These are phyloP conservation scores for Camelina hispida DNA, from an alignment of 345 rosid genomes.

Conservation along the genomic window DNA sequence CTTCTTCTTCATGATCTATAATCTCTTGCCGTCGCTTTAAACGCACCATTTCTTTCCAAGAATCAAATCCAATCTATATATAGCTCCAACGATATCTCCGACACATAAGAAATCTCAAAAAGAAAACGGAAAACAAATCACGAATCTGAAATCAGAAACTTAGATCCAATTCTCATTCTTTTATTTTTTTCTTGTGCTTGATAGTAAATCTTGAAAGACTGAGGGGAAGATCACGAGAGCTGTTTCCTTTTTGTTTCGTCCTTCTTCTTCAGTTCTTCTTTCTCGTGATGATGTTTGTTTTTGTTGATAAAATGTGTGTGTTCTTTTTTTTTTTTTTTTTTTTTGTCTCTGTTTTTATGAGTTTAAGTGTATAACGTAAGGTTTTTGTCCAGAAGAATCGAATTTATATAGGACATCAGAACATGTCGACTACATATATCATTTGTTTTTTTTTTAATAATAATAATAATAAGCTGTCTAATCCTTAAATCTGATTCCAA, in stretches of 20 bases:
- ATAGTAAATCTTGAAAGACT: not conserved
- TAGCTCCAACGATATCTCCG: not conserved
- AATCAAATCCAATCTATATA: conserved; percentile 8
- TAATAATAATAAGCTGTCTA: not conserved
- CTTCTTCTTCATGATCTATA: conserved; percentile 46
- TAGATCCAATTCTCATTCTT: not conserved
- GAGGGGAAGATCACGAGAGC: conserved; percentile 39
- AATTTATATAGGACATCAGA: not conserved
- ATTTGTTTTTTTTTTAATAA: not conserved
- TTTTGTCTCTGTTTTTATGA: not conserved
- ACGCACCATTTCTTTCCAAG: conserved; percentile 6
- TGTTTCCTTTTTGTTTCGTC: not conserved
- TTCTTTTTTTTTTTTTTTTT: not conserved
- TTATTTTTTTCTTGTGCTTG: not conserved
- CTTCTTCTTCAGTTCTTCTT: not conserved
- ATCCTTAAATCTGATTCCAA: too few relatives aligned
- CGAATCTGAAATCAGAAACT: conserved; percentile 8
- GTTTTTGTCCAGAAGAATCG: conserved; percentile 28
- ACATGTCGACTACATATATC: not conserved
- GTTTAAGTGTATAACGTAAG: not conserved
- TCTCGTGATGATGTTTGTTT: conserved; percentile 22
- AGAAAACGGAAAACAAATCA: not conserved
- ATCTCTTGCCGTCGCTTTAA: conserved; percentile 42
- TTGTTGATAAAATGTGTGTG: not conserved
- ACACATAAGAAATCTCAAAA: not conserved